Base-by-base conservation (phyloP, 495 filamentous ascomycete genomes). In the Talaromyces adpressus region DNA sequence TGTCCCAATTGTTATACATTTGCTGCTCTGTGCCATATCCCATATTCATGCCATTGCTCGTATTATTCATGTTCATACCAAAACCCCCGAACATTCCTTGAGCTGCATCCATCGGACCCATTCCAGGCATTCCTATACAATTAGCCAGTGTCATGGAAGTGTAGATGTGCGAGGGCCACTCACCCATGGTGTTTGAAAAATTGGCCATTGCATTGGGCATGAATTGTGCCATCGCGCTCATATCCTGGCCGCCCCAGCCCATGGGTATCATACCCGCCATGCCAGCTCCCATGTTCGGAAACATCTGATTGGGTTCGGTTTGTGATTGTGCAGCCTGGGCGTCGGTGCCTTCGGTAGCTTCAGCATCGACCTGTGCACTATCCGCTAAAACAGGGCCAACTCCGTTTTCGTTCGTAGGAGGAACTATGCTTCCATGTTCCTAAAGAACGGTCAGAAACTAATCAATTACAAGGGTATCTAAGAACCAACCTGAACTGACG, bases 21-120 rank as follows among this genome's bases (percentile, higher is more conserved):
- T 79, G 78, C 72, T 85, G 83, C 68, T 81, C 82, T 62, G 78
- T 77, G 76, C 87, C 85, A 82, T 85, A 93, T 68, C 87, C 90
- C 80, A 82, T 78, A 77, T 87, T 89, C 85, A 88, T 87, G 75
- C 88, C 90, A 84, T 88, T 90, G 80, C 86, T 90, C 90, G 92
- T 92, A 81, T 88, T 88, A 85, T 87, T 88, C 89, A 93, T 93
- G 84, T 88, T 90, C 89, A 92, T 92, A 80, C 87, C 87, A 78
- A 87, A 93, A 63, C 89, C 90, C 75, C 89, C 88, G 84, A 90
- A 91, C 89, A 95, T 93, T 74, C 85, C 87, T 76, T 94, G 90
- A 75, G 78, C 79, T 85, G 91, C 90, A 78, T 81, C 81, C 89
- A 93, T 93, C 68, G 89, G 90, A 81, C 92, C 90, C 89, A 96